Evolutionary conservation across 2,329 filamentous ascomycete genomes (phyloP), one percentile per base, ranked within the genome.

Genomic region (Pseudopyricularia cyperi): DNA sequence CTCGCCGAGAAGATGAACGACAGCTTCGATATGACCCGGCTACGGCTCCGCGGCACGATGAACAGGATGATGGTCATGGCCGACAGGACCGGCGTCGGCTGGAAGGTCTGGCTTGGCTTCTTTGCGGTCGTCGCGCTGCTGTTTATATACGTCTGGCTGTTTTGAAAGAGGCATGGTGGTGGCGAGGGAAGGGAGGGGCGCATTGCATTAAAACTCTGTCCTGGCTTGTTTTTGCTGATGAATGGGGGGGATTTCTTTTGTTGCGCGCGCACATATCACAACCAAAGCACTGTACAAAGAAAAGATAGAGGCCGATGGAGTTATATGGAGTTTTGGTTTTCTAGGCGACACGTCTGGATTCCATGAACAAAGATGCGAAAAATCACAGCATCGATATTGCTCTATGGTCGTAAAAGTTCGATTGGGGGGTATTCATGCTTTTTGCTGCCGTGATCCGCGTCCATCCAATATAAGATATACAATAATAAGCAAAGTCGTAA

Each of bases 11-110:
- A 89, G 69, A 95, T 98, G 84, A 97, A 97, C 67, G 88, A 95
- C 63, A 79, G 82, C 5, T 98, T 97, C 64, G 91, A 97, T 65
- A 82, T 79, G 60, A 94, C 91, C 51, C 75, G 90, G 33, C 70
- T 89, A 51, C 80, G 87, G 57, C 72, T 98, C 56, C 79, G 83
- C 46, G 89, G 91, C 52, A 97, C 94, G 17, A 97, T 98, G 93
- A 95, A 89, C 65, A 77, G 90, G 54, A 98, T 98, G 93, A 70
- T 97, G 58, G 65, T 91, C 52, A 98, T 98, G 93, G 93, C 93
- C 4, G 80, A 97, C 71, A 77, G 82, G 61, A 95, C 90, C 2
- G 93, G 93, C n/a, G 84, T 98, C 9, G 85, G 89, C 62, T 98
- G 93, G 93, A 91, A 80, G 68, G 86, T 90, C 53, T 98, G 93